Evolutionary conservation across 2,329 filamentous ascomycete species (phyloP), one percentile per base, ranked within the genome.

Genomic region (Coniochaeta hoffmannii): DNA sequence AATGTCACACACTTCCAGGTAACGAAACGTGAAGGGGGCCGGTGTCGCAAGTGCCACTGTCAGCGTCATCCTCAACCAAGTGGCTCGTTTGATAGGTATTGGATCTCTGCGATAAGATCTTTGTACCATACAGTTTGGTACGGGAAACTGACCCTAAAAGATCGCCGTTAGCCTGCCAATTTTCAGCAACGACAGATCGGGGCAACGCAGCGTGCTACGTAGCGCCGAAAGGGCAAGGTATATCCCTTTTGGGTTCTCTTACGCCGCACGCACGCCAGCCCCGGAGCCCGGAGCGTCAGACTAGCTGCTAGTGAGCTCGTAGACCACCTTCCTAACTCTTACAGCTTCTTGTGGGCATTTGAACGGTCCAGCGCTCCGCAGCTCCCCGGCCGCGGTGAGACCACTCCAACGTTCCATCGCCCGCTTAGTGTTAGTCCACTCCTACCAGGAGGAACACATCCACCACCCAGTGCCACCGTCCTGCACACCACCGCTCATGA

Each of bases 341-440:
- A 32, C 30, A 32, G 7, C 30, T 8, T 8, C 30, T n/a, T 32
- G 30, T 32, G 34, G 36, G 36, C 36, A n/a, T 15, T 41, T 11
- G 17, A 22, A n/a, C 19, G 38, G 11, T 28, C 41, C 24, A 46
- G 24, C 41, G 12, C 41, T 46, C 41, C 38, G 38, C 38, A 24
- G 38, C 38, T 26, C 38, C 38, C 38, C 41, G 41, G 22, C 19
- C 11, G n/a, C 36, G 22, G 41, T 28, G 22, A 28, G 41, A 46
- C 41, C 19, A 51, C 19, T 19, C 32, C 49, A 51, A 51, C 49
- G 49, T 51, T 51, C 49, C 49, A 51, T 51, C 28, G 30, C n/a
- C 49, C 49, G 30, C 12, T 19, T 19, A 8, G 15, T 41, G 14
- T 7, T 7, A 34, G 26, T 51, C 49, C 49, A 51, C 28, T 51